Percentiles rank a stretch among this genome's conserved stretches.
Evolutionary conservation across 192 early-diverging fungal genomes (phyloP).

Genomic region (Paraglomus occultum): DNA sequence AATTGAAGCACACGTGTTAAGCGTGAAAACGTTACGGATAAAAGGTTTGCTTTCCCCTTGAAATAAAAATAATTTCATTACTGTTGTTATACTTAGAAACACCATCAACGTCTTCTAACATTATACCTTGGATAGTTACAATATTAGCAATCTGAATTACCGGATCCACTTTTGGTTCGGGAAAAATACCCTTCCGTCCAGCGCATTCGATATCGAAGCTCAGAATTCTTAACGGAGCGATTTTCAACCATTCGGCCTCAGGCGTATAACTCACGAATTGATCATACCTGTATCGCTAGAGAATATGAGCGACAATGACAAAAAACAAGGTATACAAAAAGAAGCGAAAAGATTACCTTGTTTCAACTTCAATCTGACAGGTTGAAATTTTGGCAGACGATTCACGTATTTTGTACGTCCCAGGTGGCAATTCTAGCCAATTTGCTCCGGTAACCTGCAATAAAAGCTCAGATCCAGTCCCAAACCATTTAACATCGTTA

Average conservation of each 20-base stretch:
- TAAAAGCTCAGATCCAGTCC: neutral
- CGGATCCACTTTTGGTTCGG: slow-evolving; percentile 86
- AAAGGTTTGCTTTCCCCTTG: slow-evolving; percentile 82
- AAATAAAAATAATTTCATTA: too few species aligned
- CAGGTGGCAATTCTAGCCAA: slow-evolving; percentile 88
- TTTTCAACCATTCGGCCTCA: slow-evolving; percentile 88
- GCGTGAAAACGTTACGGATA: slow-evolving; percentile 91
- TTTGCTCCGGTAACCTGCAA: slow-evolving; percentile 72
- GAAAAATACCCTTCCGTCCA: slow-evolving; percentile 93
- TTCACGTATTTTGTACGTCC: slow-evolving; percentile 59
- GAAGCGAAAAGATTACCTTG: slow-evolving; percentile 45
- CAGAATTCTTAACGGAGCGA: slow-evolving; percentile 91
- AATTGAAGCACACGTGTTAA: slow-evolving; percentile 90
- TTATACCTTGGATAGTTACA: slow-evolving; percentile 80
- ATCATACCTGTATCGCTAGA: slow-evolving; percentile 48
- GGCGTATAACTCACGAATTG: slow-evolving; percentile 82
- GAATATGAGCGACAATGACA: neutral
- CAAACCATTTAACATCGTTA: neutral
- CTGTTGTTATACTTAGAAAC: neutral
- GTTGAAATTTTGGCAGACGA: slow-evolving; percentile 42
- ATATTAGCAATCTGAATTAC: slow-evolving; percentile 98
- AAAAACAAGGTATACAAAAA: neutral
- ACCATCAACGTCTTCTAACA: neutral
- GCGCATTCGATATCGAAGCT: slow-evolving; percentile 99
- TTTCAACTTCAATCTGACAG: slow-evolving; percentile 83